phyloP scores from a whole-genome alignment of 352 stramenopile genomes.

The Lagenidium giganteum region DNA sequence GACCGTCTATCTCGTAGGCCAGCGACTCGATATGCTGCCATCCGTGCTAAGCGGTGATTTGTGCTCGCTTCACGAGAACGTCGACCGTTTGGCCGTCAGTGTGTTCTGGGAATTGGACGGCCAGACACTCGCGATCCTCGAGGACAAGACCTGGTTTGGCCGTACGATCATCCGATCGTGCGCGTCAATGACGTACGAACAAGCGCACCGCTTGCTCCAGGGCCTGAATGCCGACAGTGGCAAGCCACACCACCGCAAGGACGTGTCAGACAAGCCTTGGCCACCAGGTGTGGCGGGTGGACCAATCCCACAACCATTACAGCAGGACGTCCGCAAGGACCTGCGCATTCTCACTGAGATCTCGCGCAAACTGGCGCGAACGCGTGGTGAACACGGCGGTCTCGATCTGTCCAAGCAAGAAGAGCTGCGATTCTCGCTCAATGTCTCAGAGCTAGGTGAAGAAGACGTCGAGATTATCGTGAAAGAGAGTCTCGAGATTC shows the following conservation, averaged over 20 bases:
- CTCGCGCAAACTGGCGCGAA: conserved; percentile 45
- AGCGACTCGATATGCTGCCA: conserved; percentile 91
- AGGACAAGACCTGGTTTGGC: conserved; percentile 65
- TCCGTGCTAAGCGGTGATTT: conserved; percentile 85
- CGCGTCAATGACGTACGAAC: conserved; percentile 82
- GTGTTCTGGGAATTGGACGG: conserved; percentile 90
- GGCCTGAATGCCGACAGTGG: conserved; percentile 55
- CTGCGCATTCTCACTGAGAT: conserved; percentile 62
- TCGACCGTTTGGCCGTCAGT: conserved; percentile 87
- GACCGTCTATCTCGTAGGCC: conserved; percentile 97
- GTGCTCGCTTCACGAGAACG: conserved; percentile 88
- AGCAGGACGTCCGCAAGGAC: conserved; percentile 47
- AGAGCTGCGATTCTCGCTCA: conserved; percentile 83
- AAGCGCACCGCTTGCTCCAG: conserved; percentile 73
- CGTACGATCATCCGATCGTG: conserved; percentile 97
- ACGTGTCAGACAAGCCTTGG: conserved; percentile 4
- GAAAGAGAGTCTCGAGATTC: conserved; percentile 91
- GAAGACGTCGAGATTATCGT: conserved; percentile 81
- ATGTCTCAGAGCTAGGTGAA: conserved; percentile 57
- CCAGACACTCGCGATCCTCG: conserved; percentile 47
- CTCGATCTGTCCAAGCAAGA: conserved; percentile 79
- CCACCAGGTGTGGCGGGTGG: conserved; percentile 55
- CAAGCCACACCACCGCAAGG: conserved; percentile 16
- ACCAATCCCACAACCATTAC: conserved; percentile 47
- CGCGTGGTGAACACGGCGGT: conserved; percentile 58